Conservation (phyloP, 202 grass and related monocot species). For the Sporobolus alterniflorus region DNA sequence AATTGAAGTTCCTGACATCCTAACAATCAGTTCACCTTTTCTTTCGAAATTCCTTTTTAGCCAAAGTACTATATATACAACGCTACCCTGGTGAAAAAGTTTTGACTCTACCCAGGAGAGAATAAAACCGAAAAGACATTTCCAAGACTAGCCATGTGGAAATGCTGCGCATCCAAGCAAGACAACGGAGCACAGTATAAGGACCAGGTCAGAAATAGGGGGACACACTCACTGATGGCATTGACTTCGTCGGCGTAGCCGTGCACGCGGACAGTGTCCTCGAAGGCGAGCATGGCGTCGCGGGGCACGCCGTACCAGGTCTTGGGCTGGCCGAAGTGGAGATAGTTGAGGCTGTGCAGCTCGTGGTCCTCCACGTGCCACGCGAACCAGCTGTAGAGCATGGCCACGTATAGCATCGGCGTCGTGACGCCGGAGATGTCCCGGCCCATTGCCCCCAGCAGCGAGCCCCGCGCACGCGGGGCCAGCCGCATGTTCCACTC, state of each 20-base stretch:
- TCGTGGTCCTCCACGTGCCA: constrained; percentile 99
- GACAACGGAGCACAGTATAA: constrained; percentile 23
- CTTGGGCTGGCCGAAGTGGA: constrained; percentile 87
- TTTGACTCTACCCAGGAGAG: constrained; percentile 30
- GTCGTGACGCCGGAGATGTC: constrained; percentile 94
- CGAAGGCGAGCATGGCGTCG: constrained; percentile 88
- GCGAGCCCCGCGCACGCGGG: constrained; percentile 73
- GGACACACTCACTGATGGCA: constrained; percentile 74
- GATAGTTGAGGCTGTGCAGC: constrained; percentile 96
- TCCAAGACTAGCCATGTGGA: not conserved
- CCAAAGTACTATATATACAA: not conserved
- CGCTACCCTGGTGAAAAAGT: not conserved
- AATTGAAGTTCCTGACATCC: constrained; percentile 7
- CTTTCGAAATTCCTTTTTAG: not conserved
- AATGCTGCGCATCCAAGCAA: constrained; percentile 21
- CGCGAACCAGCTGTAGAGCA: constrained; percentile 99
- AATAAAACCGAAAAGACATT: not conserved
- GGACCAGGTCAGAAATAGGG: constrained; percentile 10
- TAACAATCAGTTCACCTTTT: constrained; percentile 24
- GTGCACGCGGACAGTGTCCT: constrained; percentile 80
- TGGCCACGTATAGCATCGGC: constrained; percentile 96
- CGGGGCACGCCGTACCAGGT: constrained; percentile 99
- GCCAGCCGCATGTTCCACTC: constrained; percentile 97
- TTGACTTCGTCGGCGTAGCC: constrained; percentile 95
- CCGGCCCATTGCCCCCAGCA: constrained; percentile 84